phyloP scores from a whole-genome alignment of 176 grass and related monocot genomes.

The Lolium perenne region DNA sequence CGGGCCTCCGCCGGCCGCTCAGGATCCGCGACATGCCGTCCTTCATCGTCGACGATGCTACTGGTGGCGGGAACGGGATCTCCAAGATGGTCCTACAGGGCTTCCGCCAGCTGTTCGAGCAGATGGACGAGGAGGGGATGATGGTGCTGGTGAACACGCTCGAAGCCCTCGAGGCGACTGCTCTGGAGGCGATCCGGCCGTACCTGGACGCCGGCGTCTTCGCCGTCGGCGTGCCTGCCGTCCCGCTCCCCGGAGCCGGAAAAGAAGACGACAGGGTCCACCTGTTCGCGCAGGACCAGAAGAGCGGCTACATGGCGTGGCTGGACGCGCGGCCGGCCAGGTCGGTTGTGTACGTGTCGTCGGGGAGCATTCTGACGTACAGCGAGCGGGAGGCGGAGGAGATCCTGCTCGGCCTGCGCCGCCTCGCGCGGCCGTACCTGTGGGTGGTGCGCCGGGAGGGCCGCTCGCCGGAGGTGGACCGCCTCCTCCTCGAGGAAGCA shows the following conservation, averaged over 20 bases:
- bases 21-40: constrained; percentile 45
- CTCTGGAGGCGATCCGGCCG: not conserved
- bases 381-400: constrained; percentile 50
- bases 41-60: not conserved
- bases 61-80: not conserved
- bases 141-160: constrained; percentile 45
- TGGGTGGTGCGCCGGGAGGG: constrained; percentile 49
- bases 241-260: not conserved
- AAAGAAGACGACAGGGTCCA: not conserved
- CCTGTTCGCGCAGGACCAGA: constrained; percentile 1
- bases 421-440: constrained; percentile 42
- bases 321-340: constrained; percentile 30
- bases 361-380: constrained; percentile 57
- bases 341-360: constrained; percentile 65
- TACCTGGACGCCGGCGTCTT: constrained; percentile 16
- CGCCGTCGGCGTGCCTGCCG: constrained; percentile 22
- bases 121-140: not conserved
- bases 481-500: not conserved
- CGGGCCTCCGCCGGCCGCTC: constrained; percentile 26
- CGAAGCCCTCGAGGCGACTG: constrained; percentile 39
- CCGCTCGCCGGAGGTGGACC: constrained; percentile 12
- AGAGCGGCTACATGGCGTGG: constrained; percentile 56
- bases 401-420: constrained; percentile 39
- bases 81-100: not conserved
- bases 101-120: not conserved